Evolutionary conservation across 805 yeast genomes (phyloP), one percentile per base, ranked within the genome.

Genomic region (Yarrowia sp.): DNA sequence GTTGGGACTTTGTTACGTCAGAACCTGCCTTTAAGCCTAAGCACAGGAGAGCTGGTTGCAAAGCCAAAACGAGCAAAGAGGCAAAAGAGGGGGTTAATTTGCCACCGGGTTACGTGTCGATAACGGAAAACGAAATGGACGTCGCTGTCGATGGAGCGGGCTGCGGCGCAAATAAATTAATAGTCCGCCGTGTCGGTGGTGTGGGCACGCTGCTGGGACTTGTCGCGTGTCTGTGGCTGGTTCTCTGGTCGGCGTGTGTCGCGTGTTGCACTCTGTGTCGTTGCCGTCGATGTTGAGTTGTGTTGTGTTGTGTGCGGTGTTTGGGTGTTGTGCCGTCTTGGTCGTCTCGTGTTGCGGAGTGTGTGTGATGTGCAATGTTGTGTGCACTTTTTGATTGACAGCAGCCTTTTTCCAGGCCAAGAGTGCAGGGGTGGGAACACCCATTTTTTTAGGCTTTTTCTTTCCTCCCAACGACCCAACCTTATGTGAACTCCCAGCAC

Each of bases 31-130:
- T 24, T 30, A 13, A 55, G 61, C 14, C 36, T 58, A 43, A 43
- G 44, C 34, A 14, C 50, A 33, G 50, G 49, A 43, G 50, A 58
- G 46, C 20, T 14, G 34, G 61, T 20, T 2, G 46, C 36, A 55
- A 55, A 55, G 61, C 43, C 58, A 52, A 52, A 55, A 36, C 13
- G 38, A 36, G 38, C 30, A 24, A 24, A 24, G 30, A 24, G 30
- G 30, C 30, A 24, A 24, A 53, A 39, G 43, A 39, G 61, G 64
- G 63, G 64, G 64, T 55, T 42, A 58, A 58, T 58, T 58, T 58
- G 64, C 64, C 64, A 58, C 64, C 64, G 47, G 63, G 63, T 55
- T 55, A 55, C 63, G 64, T 43, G 64, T 58, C 50, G 46, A n/a
- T 36, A 24, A 24, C 30, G 30, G 30, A 24, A 24, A 24, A 24